Base-by-base conservation (phyloP, 768 basidiomycete genomes). In the Trametes cingulata region DNA sequence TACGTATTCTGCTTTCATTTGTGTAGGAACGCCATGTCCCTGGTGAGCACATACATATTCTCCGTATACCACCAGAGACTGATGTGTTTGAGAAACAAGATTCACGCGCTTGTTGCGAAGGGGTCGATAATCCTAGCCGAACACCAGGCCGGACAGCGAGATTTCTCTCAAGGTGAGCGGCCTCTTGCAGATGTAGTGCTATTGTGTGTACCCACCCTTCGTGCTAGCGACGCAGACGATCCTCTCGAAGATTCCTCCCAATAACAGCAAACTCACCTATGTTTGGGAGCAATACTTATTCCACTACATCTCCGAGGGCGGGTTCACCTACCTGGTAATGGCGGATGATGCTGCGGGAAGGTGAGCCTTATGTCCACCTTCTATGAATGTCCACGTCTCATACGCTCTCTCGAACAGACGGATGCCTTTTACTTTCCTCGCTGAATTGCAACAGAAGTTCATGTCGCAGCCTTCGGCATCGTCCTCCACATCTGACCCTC, bases 231-330 rank as follows among this genome's bases (percentile, higher is more conserved):
- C 88, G 1, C 85, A 92, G 68, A 93, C 88, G 0, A 97, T 98
- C 65, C 79, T 99, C 37, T 88, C 88, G 46, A 96, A 95, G 80
- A 98, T 99, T 70, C 95, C 96, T 1, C 95, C 93, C 3, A 93
- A 93, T 54, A 70, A 77, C 72, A 89, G 87, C 77, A 90, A 90
- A 74, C 77, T 88, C 57, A 87, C 87, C 56, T 93, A 94, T 80
- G 91, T 89, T 58, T 93, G 91, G 92, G 92, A 93, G 68, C 88
- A 95, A 75, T 95, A 90, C 69, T 80, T 95, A 10, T 95, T 98
- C 69, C 95, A 98, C 75, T 97, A 98, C 74, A 82, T 96, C 65
- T 91, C 92, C 6, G 92, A 93, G 64, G 87, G 86, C 17, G 93
- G 93, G 0, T 86, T 91, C 71, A 87, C 87, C 37, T 95, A 90